These are phyloP conservation scores for Calonectria honghensis DNA, from an alignment of 2,329 filamentous ascomycete genomes.

Conservation along the genomic window DNA sequence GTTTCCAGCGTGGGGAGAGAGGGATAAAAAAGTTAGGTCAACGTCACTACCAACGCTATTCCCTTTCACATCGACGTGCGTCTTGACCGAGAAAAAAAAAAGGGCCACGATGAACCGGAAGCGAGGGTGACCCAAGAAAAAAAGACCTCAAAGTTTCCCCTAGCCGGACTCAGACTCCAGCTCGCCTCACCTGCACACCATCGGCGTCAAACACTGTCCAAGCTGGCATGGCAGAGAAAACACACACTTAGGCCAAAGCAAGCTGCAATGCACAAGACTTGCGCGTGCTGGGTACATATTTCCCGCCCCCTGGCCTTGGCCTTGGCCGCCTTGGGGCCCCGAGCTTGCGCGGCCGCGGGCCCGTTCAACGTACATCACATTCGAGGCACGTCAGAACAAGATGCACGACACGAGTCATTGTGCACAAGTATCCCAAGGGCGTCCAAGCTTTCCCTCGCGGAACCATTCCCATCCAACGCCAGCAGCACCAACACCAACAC, in stretches of 20 bases:
- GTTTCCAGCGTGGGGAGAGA: neutral
- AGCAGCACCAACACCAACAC: neutral
- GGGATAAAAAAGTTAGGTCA: neutral
- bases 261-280: slow-evolving; percentile 6
- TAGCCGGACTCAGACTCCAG: neutral
- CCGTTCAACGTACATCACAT: neutral
- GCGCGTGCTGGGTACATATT: neutral
- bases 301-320: slow-evolving; percentile 4
- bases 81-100: slow-evolving; percentile 12
- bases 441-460: neutral
- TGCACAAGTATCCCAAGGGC: neutral
- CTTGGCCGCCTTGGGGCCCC: neutral
- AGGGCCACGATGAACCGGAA: neutral
- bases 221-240: slow-evolving; percentile 5
- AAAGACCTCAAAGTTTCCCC: neutral
- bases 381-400: neutral
- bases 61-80: slow-evolving; percentile 13
- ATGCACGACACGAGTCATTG: slow-evolving; percentile 23
- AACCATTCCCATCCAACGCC: slow-evolving; percentile 3
- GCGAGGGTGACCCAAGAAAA: neutral
- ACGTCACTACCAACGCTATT: neutral
- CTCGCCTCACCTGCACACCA: neutral
- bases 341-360: slow-evolving; percentile 15
- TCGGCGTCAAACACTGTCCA: neutral
- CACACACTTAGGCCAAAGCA: neutral